Evolutionary conservation across 495 filamentous ascomycete species (phyloP), one percentile per base, ranked within the genome.

Genomic region (Neurospora discreta): DNA sequence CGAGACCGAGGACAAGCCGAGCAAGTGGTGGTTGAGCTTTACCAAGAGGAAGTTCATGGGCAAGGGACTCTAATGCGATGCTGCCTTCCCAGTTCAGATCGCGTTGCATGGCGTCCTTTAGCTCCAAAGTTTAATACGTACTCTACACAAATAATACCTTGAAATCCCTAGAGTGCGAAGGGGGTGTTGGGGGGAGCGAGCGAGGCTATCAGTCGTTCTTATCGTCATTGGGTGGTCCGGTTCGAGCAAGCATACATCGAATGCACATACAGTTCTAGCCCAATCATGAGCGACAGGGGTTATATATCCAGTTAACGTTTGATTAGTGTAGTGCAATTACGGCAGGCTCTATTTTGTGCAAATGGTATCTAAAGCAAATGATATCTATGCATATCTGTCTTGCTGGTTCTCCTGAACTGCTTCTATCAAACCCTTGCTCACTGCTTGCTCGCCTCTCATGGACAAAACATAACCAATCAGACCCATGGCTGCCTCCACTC

Each of bases 21-120:
- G 93, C 76, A 99, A 99, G 89, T 98, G 94, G 91, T 99, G 95
- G 95, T 84, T 99, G 75, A 98, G 95, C 85, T 99, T 97, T 81
- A 91, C 92, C 68, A 99, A 98, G 88, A 89, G 95, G 80, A 97
- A 97, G 87, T 99, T 99, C 81, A 98, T 99, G 96, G 94, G 94
- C 78, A 98, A 97, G 87, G 89, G 88, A 76, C 85, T 94, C 79
- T 93, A 85, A 83, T 36, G 33, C 33, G 33, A 76, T 39, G 20
- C 18, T 43, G 38, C 3, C 42, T 2, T 20, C 16, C 36, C 15
- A 5, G 33, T 36, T 36, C 4, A 33, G 23, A 43, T 60, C 11
- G 23, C 52, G 4, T 3, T 3, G 13, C 13, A 43, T 36, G 33
- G 33, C 4, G 8, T 23, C 23, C 4, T 46, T n/a, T 18, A 40